A percentile compares a stretch with the other conserved stretches of the same genome.
These are phyloP conservation scores for Lecanicillium sp. DNA, from an alignment of 2,329 filamentous ascomycete genomes.

Conservation along the genomic window DNA sequence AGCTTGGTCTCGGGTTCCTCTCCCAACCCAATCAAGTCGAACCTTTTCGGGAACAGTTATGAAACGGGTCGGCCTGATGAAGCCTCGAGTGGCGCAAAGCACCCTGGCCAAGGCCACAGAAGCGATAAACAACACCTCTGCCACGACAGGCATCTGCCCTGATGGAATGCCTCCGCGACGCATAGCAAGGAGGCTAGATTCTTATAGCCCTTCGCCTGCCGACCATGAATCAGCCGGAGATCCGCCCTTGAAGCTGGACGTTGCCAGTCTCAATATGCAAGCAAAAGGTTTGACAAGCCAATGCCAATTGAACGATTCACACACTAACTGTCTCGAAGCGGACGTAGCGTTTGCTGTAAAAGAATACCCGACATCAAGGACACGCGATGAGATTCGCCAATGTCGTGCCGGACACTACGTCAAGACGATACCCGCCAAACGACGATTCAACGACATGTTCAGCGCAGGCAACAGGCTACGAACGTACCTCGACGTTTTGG, in stretches of 20 bases:
- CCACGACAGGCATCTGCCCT: neutral
- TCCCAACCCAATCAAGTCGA: slow-evolving; percentile 15
- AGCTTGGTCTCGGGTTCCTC: slow-evolving; percentile 23
- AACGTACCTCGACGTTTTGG: slow-evolving; percentile 17
- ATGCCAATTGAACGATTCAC: neutral
- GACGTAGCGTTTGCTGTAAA: slow-evolving; percentile 14
- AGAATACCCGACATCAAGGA: neutral
- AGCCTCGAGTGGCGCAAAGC: neutral
- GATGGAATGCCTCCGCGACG: slow-evolving; percentile 7
- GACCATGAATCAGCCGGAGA: slow-evolving; percentile 6
- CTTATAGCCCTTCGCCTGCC: slow-evolving; percentile 4
- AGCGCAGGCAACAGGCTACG: slow-evolving; percentile 18
- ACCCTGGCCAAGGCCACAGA: too few species aligned
- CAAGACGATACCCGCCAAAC: slow-evolving; percentile 20
- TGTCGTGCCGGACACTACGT: slow-evolving; percentile 6
- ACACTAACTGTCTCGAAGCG: slow-evolving; percentile 12
- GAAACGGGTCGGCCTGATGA: slow-evolving; percentile 21
- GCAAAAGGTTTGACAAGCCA: slow-evolving; percentile 20
- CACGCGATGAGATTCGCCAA: slow-evolving; percentile 1
- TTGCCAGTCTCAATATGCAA: slow-evolving; percentile 12
- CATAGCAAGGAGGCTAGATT: slow-evolving; percentile 6
- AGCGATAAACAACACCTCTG: too few species aligned
- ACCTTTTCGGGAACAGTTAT: slow-evolving; percentile 19
- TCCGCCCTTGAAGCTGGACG: slow-evolving; percentile 10
- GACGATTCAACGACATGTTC: slow-evolving; percentile 13